phyloP scores from a whole-genome alignment of 768 basidiomycete species.

The Naematelia aurantialba region DNA sequence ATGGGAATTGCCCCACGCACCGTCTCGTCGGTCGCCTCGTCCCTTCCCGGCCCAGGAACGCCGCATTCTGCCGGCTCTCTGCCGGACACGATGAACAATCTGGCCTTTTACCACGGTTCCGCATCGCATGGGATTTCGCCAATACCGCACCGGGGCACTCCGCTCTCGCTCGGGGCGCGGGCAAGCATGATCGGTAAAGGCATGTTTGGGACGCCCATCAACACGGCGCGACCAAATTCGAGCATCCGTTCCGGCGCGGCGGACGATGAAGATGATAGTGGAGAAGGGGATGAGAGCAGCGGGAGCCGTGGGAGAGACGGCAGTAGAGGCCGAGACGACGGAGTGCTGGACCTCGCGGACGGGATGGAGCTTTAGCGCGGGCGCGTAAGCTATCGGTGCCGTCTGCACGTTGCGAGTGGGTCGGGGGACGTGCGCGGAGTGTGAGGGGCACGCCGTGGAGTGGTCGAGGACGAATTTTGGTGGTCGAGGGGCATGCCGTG shows the following conservation, averaged over 20 bases:
- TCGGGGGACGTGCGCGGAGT: too few relatives aligned
- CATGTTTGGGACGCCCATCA: constrained; percentile 35
- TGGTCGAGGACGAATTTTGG: too few relatives aligned
- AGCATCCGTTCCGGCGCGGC: constrained; percentile 33
- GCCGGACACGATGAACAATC: constrained; percentile 27
- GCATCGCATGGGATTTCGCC: constrained; percentile 16
- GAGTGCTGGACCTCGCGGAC: neutral
- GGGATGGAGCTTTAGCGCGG: neutral
- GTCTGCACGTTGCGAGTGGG: too few relatives aligned
- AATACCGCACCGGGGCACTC: constrained; percentile 22
- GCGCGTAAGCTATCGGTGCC: neutral
- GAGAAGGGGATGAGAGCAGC: constrained; percentile 24
- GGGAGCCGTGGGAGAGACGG: neutral
- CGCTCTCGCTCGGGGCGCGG: constrained; percentile 18
- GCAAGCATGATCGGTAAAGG: constrained; percentile 35
- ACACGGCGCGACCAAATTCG: constrained; percentile 20
- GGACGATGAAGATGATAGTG: constrained; percentile 41
- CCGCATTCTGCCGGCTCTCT: constrained; percentile 16
- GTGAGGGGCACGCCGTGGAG: too few relatives aligned
- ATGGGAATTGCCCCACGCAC: constrained; percentile 10
- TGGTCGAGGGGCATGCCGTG: too few relatives aligned
- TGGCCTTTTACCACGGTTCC: constrained; percentile 22
- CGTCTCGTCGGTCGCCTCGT: constrained; percentile 8
- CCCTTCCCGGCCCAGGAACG: constrained; percentile 19
- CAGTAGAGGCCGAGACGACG: neutral